phyloP scores from a whole-genome alignment of 495 filamentous ascomycete genomes.

The Hypoxylon cercidicola region DNA sequence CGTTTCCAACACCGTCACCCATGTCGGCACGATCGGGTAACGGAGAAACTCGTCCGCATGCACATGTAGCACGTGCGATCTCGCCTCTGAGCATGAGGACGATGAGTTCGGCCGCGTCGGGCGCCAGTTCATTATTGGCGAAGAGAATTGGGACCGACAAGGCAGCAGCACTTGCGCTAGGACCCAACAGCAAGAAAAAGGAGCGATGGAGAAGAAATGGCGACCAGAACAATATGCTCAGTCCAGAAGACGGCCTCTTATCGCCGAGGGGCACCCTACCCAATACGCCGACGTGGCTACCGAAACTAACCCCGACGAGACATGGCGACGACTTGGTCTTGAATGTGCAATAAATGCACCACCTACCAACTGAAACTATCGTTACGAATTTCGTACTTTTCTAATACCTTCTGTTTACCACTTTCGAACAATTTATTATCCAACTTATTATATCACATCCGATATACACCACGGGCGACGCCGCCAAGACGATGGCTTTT shows the following conservation, averaged over 20 bases:
- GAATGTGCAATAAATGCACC: constrained; percentile 47
- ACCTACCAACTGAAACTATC: not conserved
- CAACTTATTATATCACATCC: constrained; percentile 12
- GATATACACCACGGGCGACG: constrained; percentile 28
- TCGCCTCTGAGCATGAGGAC: constrained; percentile 35
- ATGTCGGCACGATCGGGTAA: constrained; percentile 25
- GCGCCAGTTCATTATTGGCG: constrained; percentile 53
- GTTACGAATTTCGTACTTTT: constrained; percentile 6
- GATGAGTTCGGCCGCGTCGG: constrained; percentile 32
- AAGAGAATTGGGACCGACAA: constrained; percentile 61
- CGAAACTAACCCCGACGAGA: constrained; percentile 55
- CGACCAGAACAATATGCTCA: constrained; percentile 26
- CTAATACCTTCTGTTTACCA: constrained; percentile 3
- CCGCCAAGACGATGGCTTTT: constrained; percentile 9
- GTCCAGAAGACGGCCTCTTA: constrained; percentile 27
- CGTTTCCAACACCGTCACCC: constrained; percentile 30
- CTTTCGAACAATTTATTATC: constrained; percentile 9
- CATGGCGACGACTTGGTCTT: constrained; percentile 55
- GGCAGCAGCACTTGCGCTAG: constrained; percentile 53
- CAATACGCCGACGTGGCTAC: constrained; percentile 61
- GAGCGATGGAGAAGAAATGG: constrained; percentile 30
- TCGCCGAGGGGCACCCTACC: constrained; percentile 48
- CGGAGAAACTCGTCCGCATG: constrained; percentile 12
- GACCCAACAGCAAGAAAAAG: constrained; percentile 32
- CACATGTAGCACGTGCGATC: constrained; percentile 20